Evolutionary conservation across 768 basidiomycete species (phyloP).

Genomic region (Gautieria morchelliformis): DNA sequence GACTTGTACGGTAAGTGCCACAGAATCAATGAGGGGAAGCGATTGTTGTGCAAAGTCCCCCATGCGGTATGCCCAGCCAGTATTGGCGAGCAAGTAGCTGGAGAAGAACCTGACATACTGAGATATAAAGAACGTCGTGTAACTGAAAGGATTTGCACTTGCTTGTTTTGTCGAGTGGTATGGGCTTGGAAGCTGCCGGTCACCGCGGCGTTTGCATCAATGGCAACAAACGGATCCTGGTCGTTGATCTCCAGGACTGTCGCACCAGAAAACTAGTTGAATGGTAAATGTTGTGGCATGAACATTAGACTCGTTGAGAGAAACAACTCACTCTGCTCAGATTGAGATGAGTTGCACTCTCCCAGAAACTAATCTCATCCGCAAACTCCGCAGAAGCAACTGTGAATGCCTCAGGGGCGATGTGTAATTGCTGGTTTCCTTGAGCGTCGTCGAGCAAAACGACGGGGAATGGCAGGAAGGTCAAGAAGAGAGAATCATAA

Average conservation of each 20-base stretch:
- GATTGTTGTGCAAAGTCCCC: conserved; percentile 45
- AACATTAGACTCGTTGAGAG: background rate
- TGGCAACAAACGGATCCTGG: conserved; percentile 37
- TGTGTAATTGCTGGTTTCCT: conserved; percentile 34
- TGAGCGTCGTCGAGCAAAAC: conserved; percentile 39
- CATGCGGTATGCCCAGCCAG: conserved; percentile 22
- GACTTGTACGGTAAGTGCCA: conserved; percentile 37
- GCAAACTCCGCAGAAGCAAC: conserved; percentile 27
- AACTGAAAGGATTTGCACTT: background rate
- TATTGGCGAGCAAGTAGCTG: conserved; percentile 19
- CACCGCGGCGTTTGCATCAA: conserved; percentile 41
- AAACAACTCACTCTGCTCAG: background rate
- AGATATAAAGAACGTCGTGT: background rate
- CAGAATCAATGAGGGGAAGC: conserved; percentile 42
- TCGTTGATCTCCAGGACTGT: conserved; percentile 46
- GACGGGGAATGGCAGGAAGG: conserved; percentile 14
- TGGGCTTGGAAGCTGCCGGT: conserved; percentile 45
- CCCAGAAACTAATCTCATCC: conserved; percentile 37
- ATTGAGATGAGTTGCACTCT: conserved; percentile 2
- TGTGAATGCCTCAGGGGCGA: conserved; percentile 42
- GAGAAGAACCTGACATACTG: conserved; percentile 22
- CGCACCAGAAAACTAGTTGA: conserved; percentile 32
- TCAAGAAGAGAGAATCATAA: conserved; percentile 27
- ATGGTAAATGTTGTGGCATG: background rate
- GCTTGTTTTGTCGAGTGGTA: conserved; percentile 29